Evolutionary conservation across 1,139 yeast species (phyloP), one percentile per base, ranked within the genome.

Genomic region (Spathaspora jeffriesii): DNA sequence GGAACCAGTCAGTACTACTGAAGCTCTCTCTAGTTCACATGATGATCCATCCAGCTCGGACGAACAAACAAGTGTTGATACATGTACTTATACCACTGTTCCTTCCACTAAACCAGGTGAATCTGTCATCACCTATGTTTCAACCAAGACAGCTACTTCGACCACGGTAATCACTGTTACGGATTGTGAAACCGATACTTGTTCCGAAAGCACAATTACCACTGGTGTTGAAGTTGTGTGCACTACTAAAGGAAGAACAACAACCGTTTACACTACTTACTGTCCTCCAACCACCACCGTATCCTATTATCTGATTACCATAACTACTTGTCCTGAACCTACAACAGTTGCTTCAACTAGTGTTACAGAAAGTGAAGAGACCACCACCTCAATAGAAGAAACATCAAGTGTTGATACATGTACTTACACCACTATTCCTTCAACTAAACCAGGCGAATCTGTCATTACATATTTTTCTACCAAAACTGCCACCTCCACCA

Each of bases 221-320:
- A 66, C 74, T 7, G 73, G 71, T n/a, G n/a, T n/a, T n/a, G n/a
- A n/a, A n/a, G n/a, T n/a, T n/a, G n/a, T n/a, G n/a, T n/a, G n/a
- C n/a, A 39, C 50, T 5, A 48, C 51, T n/a, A 38, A 43, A 11
- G 48, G 46, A 9, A 55, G 53, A 15, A 44, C 48, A 13, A 48
- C 49, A 37, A 60, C 68, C 17, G 47, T 59, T 14, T 62, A 61
- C 55, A 63, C 68, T 40, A 65, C 72, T 20, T 65, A 57, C 54
- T 39, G 31, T 25, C 31, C 42, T 20, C 23, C 39, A n/a, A 41
- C 32, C 27, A 8, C 22, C 25, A 15, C 38, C 15, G 14, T 36
- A 25, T 39, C 36, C n/a, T 25, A 37, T 27, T 7, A 25, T 39
- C 31, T 13, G 15, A 25, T 40, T 20, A 5, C 44, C 21, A 15